Evolutionary conservation across 192 early-diverging fungal genomes (phyloP).

Genomic region (Gryganskiella cystojenkinii): DNA sequence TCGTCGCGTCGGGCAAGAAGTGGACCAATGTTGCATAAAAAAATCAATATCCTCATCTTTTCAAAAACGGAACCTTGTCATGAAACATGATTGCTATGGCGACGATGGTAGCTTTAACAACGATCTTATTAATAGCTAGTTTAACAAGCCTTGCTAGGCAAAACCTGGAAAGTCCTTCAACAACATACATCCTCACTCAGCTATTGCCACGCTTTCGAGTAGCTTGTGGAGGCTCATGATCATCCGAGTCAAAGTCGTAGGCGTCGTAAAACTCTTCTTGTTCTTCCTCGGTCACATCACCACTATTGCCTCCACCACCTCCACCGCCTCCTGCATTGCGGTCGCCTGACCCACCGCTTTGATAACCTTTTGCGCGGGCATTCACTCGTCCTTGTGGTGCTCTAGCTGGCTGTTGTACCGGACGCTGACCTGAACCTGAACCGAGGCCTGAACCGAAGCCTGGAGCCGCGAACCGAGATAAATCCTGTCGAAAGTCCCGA

Average conservation of each 20-base stretch:
- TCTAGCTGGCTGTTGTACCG: background rate
- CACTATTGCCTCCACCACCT: background rate
- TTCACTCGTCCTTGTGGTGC: background rate
- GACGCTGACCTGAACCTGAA: background rate
- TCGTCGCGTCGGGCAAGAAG: conserved; percentile 44
- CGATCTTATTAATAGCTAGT: too few relatives aligned
- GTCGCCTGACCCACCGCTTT: background rate
- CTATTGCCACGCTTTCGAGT: conserved; percentile 31
- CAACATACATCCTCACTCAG: too few relatives aligned
- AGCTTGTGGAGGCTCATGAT: conserved; percentile 38
- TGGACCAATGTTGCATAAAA: conserved; percentile 28
- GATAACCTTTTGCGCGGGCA: background rate
- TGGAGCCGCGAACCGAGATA: conserved; percentile 16
- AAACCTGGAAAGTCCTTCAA: too few relatives aligned
- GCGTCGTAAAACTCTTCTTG: conserved; percentile 33
- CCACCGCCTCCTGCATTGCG: background rate
- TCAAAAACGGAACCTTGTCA: too few relatives aligned
- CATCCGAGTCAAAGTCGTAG: conserved; percentile 42
- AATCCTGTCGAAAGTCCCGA: conserved; percentile 12
- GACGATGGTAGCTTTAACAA: too few relatives aligned
- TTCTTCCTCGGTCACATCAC: conserved; percentile 25
- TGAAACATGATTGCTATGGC: too few relatives aligned
- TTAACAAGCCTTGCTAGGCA: too few relatives aligned
- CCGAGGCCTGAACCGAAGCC: too few relatives aligned
- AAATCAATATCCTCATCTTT: background rate